phyloP scores from a whole-genome alignment of 2,329 filamentous ascomycete species.

The Nannizziopsis arthrosporioides region DNA sequence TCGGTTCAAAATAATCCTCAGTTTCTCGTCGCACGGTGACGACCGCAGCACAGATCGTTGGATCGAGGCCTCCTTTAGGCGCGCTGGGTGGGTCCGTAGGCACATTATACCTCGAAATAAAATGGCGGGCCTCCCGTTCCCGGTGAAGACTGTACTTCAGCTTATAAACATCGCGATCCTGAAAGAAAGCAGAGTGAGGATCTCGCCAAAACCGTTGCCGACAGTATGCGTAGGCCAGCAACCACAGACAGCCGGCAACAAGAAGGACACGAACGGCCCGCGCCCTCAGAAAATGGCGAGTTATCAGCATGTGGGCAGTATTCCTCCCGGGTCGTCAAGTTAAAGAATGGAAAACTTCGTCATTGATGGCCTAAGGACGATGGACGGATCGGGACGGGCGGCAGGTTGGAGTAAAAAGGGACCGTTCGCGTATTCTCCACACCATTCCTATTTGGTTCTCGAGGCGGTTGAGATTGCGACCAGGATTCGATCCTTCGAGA shows the following conservation, averaged over 20 bases:
- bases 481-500: background rate
- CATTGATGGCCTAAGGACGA: background rate
- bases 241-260: slow-evolving; percentile 11
- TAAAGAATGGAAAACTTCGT: background rate
- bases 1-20: slow-evolving; percentile 21
- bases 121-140: slow-evolving; percentile 18
- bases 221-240: slow-evolving; percentile 18
- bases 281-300: slow-evolving; percentile 21
- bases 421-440: too few species aligned
- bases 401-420: too few species aligned
- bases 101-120: slow-evolving; percentile 18
- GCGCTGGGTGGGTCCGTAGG: slow-evolving; percentile 10
- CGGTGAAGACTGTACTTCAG: slow-evolving; percentile 21
- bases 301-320: background rate
- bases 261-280: slow-evolving; percentile 11
- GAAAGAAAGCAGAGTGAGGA: slow-evolving; percentile 22
- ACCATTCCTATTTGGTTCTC: background rate
- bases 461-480: background rate
- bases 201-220: slow-evolving; percentile 20
- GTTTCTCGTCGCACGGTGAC: slow-evolving; percentile 19
- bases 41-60: slow-evolving; percentile 18
- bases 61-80: slow-evolving; percentile 5
- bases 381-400: too few species aligned
- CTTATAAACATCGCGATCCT: slow-evolving; percentile 19
- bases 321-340: background rate